These are phyloP conservation scores for Physcomitrium patens DNA, from an alignment of 225 moss, liverwort and hornwort species.

Conservation along the genomic window DNA sequence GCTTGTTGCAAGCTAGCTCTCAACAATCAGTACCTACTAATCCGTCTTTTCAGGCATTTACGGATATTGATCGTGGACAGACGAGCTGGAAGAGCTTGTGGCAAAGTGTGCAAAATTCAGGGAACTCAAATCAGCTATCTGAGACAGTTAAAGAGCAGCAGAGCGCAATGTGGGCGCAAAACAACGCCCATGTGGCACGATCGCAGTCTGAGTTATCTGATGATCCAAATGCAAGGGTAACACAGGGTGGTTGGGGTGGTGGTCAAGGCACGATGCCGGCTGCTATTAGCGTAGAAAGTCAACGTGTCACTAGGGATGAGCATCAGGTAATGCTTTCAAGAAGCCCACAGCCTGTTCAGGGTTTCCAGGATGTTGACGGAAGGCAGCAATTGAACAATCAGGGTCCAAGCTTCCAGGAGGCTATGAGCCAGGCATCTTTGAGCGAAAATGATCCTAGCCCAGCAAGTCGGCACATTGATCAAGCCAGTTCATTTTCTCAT, in stretches of 20 bases:
- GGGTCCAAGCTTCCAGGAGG: constrained; percentile 53
- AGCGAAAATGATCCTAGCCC: constrained; percentile 61
- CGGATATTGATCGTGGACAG: constrained; percentile 63
- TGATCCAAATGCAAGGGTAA: constrained; percentile 57
- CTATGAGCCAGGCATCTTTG: constrained; percentile 55
- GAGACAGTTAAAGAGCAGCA: constrained; percentile 71
- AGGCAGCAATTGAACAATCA: constrained; percentile 53
- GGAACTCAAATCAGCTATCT: constrained; percentile 63
- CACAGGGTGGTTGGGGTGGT: constrained; percentile 67
- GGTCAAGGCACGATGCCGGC: constrained; percentile 65
- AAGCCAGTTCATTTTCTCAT: constrained; percentile 48
- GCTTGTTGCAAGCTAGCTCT: constrained; percentile 69
- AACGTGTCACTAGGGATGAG: constrained; percentile 47
- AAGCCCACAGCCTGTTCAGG: constrained; percentile 47
- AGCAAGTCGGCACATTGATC: constrained; percentile 56
- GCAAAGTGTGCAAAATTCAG: constrained; percentile 68
- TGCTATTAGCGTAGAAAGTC: constrained; percentile 63
- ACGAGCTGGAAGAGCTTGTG: constrained; percentile 88
- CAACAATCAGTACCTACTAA: constrained; percentile 58
- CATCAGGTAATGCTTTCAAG: constrained; percentile 49
- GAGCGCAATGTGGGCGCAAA: constrained; percentile 67
- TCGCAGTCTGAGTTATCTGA: constrained; percentile 52
- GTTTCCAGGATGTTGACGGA: constrained; percentile 53
- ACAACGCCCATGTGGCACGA: constrained; percentile 53
- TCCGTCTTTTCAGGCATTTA: constrained; percentile 66